Evolutionary conservation across 768 basidiomycete genomes (phyloP).

Genomic region (Russula brevipes): DNA sequence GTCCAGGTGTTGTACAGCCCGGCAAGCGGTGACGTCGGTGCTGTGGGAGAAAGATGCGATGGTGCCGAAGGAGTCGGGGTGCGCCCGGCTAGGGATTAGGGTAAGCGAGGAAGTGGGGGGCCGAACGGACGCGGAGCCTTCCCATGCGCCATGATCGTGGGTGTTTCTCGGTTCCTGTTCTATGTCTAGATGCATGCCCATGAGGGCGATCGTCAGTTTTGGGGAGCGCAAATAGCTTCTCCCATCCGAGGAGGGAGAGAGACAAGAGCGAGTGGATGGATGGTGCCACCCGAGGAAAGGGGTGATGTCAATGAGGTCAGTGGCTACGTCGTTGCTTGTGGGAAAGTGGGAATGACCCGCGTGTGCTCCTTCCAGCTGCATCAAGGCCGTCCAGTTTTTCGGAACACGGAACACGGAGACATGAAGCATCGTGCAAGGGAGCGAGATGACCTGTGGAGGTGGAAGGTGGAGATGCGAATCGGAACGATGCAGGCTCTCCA

Average conservation of each 20-base stretch:
- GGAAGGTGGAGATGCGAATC: no score
- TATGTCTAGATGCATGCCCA: background rate
- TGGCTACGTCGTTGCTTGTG: background rate
- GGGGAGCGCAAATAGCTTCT: no score
- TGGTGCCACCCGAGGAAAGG: no score
- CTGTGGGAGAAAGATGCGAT: conserved; percentile 39
- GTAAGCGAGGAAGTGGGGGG: background rate
- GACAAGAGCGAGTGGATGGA: no score
- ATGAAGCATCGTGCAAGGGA: no score
- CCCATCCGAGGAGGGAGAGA: no score
- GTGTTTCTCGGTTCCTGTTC: background rate
- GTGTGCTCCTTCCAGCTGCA: background rate
- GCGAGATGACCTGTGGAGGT: no score
- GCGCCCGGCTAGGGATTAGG: conserved; percentile 17
- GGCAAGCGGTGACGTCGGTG: conserved; percentile 47
- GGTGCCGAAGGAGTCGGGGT: conserved; percentile 33
- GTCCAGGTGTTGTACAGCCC: background rate
- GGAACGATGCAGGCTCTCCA: no score
- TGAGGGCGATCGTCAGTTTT: no score
- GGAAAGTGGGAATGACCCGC: background rate
- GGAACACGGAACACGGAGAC: no score
- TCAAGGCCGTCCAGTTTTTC: no score
- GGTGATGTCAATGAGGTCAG: conserved; percentile 5
- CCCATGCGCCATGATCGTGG: background rate
- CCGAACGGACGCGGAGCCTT: conserved; percentile 33